A percentile compares a stretch with the other conserved stretches of the same genome.
These are phyloP conservation scores for Naganishia liquefaciens DNA, from an alignment of 1,284 basidiomycete species.

Conservation along the genomic window DNA sequence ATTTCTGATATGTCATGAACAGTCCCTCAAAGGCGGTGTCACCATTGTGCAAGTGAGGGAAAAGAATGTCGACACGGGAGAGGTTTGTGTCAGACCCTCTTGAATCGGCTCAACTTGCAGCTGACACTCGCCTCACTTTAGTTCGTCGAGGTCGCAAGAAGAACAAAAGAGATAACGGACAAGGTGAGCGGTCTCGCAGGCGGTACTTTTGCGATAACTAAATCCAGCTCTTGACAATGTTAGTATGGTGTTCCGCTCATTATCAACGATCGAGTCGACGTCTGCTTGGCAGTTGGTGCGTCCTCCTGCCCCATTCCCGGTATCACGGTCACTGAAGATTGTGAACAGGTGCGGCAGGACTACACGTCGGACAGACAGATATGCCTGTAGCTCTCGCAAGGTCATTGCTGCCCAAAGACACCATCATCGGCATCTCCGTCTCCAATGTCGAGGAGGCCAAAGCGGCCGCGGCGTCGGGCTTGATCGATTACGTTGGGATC, in stretches of 20 bases:
- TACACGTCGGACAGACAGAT: conserved; percentile 90
- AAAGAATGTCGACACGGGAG: conserved; percentile 74
- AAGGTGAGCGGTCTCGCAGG: conserved; percentile 51
- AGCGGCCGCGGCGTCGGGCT: conserved; percentile 55
- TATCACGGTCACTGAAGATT: neutral
- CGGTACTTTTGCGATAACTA: conserved; percentile 6
- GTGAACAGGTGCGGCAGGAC: conserved; percentile 63
- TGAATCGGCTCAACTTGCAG: neutral
- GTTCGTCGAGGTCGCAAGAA: conserved; percentile 76
- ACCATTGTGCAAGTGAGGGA: conserved; percentile 87
- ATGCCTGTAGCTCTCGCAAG: conserved; percentile 74
- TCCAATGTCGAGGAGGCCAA: conserved; percentile 67
- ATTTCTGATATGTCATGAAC: neutral
- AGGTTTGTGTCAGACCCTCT: conserved; percentile 53
- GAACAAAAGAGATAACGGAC: conserved; percentile 73
- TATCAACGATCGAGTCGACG: conserved; percentile 89
- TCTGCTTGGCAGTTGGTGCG: conserved; percentile 69
- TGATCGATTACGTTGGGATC: conserved; percentile 77
- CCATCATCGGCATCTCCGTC: conserved; percentile 81
- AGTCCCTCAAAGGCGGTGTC: conserved; percentile 81
- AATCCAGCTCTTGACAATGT: neutral
- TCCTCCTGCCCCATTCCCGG: neutral
- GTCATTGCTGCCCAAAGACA: conserved; percentile 65
- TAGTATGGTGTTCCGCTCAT: conserved; percentile 78
- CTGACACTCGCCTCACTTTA: conserved; percentile 43